Percentiles rank a stretch among this genome's conserved stretches.
Conservation (phyloP, 345 rosid genomes). For the Balakata baccata region DNA sequence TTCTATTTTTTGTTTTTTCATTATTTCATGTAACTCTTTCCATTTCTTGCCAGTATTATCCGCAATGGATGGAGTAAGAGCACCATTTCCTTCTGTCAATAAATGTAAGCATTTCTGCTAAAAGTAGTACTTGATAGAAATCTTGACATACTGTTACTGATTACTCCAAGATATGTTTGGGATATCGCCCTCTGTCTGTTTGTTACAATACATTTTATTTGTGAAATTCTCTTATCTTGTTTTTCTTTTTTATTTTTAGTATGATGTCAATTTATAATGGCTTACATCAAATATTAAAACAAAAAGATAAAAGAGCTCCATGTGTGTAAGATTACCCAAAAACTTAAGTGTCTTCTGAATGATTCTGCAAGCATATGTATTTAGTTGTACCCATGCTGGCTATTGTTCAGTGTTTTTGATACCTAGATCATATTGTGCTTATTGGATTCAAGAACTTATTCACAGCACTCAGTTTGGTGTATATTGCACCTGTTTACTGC, state of each 20-base stretch:
- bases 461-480: neutral
- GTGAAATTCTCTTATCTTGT: neutral
- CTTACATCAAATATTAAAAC: neutral
- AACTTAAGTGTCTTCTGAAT: neutral
- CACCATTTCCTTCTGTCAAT: slow-evolving; percentile 53
- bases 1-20: neutral
- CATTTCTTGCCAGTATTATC: slow-evolving; percentile 48
- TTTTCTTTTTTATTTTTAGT: neutral
- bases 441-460: neutral
- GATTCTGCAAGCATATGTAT: neutral
- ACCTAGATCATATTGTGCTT: neutral
- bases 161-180: neutral
- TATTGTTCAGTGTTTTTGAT: neutral
- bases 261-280: neutral
- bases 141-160: neutral
- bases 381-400: neutral
- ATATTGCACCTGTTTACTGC: neutral
- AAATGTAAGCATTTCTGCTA: slow-evolving; percentile 42
- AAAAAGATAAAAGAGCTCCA: neutral
- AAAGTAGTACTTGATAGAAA: neutral
- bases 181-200: neutral
- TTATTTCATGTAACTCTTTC: neutral
- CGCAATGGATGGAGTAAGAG: slow-evolving; percentile 62
- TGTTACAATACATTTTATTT: neutral
- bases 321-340: no score